A percentile compares a stretch with the other conserved stretches of the same genome.
Evolutionary conservation across 2,329 filamentous ascomycete genomes (phyloP).

Genomic region (Fusarium nematophilum): DNA sequence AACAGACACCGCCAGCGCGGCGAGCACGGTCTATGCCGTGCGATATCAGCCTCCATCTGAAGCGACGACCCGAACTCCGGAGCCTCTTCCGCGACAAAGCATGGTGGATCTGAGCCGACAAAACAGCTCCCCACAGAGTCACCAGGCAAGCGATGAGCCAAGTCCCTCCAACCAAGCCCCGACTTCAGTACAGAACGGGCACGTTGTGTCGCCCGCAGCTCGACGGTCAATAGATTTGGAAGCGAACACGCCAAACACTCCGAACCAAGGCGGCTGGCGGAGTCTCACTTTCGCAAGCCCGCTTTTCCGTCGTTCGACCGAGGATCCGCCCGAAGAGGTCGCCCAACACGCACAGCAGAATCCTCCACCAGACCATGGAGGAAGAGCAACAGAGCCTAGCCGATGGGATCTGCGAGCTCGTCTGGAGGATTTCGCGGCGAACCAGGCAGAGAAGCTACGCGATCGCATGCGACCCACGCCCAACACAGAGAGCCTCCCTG

Average conservation of each 20-base stretch:
- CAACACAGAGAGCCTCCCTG: slow-evolving; percentile 66
- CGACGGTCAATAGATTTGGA: slow-evolving; percentile 42
- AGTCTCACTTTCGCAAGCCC: slow-evolving; percentile 36
- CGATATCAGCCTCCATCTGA: slow-evolving; percentile 70
- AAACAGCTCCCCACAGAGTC: slow-evolving; percentile 46
- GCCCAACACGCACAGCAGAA: slow-evolving; percentile 12
- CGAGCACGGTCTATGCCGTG: slow-evolving; percentile 72
- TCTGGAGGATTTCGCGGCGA: slow-evolving; percentile 70
- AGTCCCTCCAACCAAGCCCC: slow-evolving; percentile 37
- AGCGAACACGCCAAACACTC: slow-evolving; percentile 37
- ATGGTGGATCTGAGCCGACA: slow-evolving; percentile 50
- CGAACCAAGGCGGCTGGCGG: slow-evolving; percentile 44
- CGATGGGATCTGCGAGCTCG: slow-evolving; percentile 68
- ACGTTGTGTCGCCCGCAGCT: slow-evolving; percentile 26
- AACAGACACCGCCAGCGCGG: slow-evolving; percentile 71
- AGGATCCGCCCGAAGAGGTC: slow-evolving; percentile 23
- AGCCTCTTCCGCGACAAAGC: slow-evolving; percentile 47
- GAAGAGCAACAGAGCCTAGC: slow-evolving; percentile 34
- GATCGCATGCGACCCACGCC: slow-evolving; percentile 66
- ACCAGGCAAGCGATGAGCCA: slow-evolving; percentile 43
- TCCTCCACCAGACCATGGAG: slow-evolving; percentile 6
- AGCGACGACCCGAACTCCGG: slow-evolving; percentile 58
- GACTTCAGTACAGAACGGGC: slow-evolving; percentile 35
- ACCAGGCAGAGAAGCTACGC: slow-evolving; percentile 69
- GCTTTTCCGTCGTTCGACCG: slow-evolving; percentile 19